A percentile compares a stretch with the other conserved stretches of the same genome.
These are phyloP conservation scores for Salix brachista DNA, from an alignment of 345 rosid genomes.

Conservation along the genomic window DNA sequence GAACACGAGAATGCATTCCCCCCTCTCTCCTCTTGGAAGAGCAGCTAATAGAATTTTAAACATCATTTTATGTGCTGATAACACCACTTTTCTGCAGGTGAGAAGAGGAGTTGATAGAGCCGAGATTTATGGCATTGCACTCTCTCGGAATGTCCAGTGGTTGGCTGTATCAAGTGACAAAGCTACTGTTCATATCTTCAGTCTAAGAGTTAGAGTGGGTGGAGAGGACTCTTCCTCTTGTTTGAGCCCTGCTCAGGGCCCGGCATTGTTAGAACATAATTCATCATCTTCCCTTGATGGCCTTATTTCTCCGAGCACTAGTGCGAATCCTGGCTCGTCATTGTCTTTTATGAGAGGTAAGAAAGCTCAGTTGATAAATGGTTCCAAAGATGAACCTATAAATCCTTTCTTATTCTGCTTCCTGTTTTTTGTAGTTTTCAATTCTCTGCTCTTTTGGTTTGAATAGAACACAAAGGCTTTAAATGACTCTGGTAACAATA, in stretches of 20 bases:
- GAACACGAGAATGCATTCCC: no score
- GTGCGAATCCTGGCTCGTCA: constrained; percentile 79
- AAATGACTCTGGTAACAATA: no score
- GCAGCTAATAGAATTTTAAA: no score
- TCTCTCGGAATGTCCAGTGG: constrained; percentile 79
- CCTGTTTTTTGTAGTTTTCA: neutral
- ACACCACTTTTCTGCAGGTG: constrained; percentile 43
- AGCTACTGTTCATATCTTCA: constrained; percentile 81
- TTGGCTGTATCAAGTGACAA: constrained; percentile 84
- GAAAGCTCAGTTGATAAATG: neutral
- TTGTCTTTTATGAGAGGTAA: constrained; percentile 85
- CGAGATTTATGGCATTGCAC: constrained; percentile 72
- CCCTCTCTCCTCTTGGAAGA: no score
- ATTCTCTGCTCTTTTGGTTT: neutral
- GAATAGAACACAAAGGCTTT: neutral
- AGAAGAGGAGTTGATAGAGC: constrained; percentile 92
- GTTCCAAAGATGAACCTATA: no score
- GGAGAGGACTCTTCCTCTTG: constrained; percentile 59
- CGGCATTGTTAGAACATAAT: constrained; percentile 36
- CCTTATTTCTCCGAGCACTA: constrained; percentile 60
- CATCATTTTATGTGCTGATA: neutral
- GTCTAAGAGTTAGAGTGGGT: constrained; percentile 74
- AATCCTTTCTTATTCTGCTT: neutral
- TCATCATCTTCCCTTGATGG: constrained; percentile 63
- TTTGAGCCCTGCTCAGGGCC: constrained; percentile 31